Evolutionary conservation across 352 stramenopile genomes (phyloP).

Genomic region (Phytophthora aleatoria): DNA sequence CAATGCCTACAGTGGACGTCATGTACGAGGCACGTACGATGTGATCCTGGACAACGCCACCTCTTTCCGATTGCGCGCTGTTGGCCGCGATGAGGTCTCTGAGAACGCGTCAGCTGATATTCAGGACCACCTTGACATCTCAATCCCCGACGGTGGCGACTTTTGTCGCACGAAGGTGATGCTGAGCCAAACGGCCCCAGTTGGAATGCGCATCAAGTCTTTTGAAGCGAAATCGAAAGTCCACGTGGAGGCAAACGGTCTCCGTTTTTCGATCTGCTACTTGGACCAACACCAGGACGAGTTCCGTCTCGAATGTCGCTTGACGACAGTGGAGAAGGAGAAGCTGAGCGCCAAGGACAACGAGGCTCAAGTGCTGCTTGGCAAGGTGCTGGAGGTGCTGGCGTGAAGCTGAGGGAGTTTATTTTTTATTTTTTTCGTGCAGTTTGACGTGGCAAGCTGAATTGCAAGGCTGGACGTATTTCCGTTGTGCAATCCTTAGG

Average conservation of each 20-base stretch:
- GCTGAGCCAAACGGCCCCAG: conserved; percentile 17
- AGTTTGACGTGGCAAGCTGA: too few species aligned
- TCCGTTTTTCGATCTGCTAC: conserved; percentile 34
- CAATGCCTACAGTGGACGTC: conserved; percentile 10
- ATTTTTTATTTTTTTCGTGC: too few species aligned
- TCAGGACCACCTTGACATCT: conserved; percentile 30
- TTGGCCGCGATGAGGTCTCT: conserved; percentile 22
- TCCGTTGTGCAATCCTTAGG: too few species aligned
- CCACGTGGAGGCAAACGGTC: conserved; percentile 20
- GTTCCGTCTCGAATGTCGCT: conserved; percentile 41
- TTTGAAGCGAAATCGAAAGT: conserved; percentile 29
- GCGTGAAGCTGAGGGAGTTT: conserved; percentile 9
- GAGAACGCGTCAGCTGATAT: conserved; percentile 18
- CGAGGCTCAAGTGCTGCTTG: conserved; percentile 29
- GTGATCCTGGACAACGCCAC: conserved; percentile 37
- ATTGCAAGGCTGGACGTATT: not conserved
- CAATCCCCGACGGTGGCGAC: conserved; percentile 14
- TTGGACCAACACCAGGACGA: conserved; percentile 32
- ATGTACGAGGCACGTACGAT: conserved; percentile 36
- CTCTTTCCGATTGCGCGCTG: conserved; percentile 40
- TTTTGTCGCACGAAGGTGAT: conserved; percentile 32
- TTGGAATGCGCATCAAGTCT: conserved; percentile 30
- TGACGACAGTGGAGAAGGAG: conserved; percentile 21
- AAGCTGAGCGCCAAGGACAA: conserved; percentile 28
- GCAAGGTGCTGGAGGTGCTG: conserved; percentile 37